Evolutionary conservation across 176 grass and related monocot genomes (phyloP), one percentile per base, ranked within the genome.

Genomic region (Juncus effusus): DNA sequence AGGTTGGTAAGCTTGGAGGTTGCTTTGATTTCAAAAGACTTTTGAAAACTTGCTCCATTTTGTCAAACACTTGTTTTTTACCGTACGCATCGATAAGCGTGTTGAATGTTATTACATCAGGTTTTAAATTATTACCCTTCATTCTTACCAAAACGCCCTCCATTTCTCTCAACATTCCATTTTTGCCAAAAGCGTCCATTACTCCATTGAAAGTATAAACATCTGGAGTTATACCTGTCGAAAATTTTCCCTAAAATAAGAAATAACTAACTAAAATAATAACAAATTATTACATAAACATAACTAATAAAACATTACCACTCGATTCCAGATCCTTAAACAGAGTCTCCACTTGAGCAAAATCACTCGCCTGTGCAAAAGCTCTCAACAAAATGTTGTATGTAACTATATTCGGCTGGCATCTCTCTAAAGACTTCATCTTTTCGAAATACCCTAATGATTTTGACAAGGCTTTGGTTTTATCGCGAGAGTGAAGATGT

Each of bases 41-140:
- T 72, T 82, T 99, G 61, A 93, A 99, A 19, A 99, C 88, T 69
- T 93, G 94, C 69, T 99, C 89, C 94, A 99, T 99, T 78, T 99
- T 99, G 77, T 93, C 76, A 64, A 99, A 93, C 68, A 59, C 61
- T 60, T 93, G 88, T 74, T 83, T 85, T 54, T 74, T 70, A 35
- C 88, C 94, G 40, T 99, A 99, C 13, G 94, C 82, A 84, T 99
- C 85, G 54, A 89, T 89, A 36, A 99, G 94, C 49, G 91, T 84
- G 69, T 99, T 99, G 83, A 92, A 89, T 47, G 94, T 89, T 62
- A 93, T 99, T 44, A 86, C 80, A 82, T 93, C 94, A 51, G 88
- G 85, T n/a, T 85, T 85, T 60, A 85, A 89, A 10, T 83, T 74
- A 4, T 87, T 86, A 63, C 80, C 89, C 84, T 89, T 99, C 94